A percentile compares a stretch with the other conserved stretches of the same genome.
Conservation (phyloP, 768 basidiomycete genomes). For the Mrakia frigida region DNA sequence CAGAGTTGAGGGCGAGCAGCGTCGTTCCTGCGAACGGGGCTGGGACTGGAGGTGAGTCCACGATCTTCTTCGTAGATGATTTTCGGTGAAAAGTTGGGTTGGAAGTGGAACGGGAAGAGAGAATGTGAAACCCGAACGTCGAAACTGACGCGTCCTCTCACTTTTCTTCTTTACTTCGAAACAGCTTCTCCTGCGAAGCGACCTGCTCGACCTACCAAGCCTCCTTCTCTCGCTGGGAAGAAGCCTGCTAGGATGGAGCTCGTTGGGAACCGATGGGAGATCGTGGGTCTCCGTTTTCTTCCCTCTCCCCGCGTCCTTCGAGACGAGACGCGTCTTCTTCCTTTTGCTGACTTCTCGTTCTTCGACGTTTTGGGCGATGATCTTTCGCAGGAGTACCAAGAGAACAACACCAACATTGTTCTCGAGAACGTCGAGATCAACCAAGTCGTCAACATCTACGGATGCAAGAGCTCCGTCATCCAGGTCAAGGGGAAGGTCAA, state of each 20-base stretch:
- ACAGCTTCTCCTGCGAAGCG: conserved; percentile 43
- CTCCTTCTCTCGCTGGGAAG: conserved; percentile 74
- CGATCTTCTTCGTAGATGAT: neutral
- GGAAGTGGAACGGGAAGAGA: neutral
- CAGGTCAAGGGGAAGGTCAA: conserved; percentile 90
- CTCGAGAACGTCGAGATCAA: conserved; percentile 70
- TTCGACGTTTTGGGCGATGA: neutral
- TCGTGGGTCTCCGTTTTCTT: conserved; percentile 52
- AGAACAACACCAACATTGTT: conserved; percentile 64
- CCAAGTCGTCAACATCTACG: conserved; percentile 82
- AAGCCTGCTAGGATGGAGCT: conserved; percentile 83
- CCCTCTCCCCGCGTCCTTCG: neutral
- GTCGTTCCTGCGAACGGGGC: conserved; percentile 53
- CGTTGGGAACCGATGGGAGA: conserved; percentile 88
- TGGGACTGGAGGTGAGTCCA: conserved; percentile 16
- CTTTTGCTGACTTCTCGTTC: neutral
- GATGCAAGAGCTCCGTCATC: conserved; percentile 79
- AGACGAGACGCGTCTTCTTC: neutral
- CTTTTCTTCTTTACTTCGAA: conserved; percentile 41
- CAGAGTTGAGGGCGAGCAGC: conserved; percentile 60
- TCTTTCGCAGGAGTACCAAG: conserved; percentile 73
- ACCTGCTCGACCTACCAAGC: conserved; percentile 77
- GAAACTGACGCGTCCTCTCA: conserved; percentile 5
- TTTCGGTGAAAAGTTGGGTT: neutral
- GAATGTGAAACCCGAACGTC: too few species aligned